Percentiles rank a stretch among this genome's conserved stretches.
phyloP scores from a whole-genome alignment of 768 basidiomycete genomes.

The Rhizopogon vinicolor region DNA sequence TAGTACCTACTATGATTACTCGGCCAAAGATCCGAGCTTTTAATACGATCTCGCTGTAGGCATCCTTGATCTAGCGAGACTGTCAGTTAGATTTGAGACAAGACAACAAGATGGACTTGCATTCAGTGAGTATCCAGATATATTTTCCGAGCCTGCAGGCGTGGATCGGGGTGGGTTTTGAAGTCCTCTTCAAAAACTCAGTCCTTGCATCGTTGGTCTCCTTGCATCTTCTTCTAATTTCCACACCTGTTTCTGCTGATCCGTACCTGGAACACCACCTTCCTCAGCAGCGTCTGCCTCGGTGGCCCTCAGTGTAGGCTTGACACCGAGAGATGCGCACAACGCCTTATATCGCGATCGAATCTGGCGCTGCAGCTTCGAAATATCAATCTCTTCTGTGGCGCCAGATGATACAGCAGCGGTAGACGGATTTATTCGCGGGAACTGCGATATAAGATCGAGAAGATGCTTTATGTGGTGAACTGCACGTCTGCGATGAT shows the following conservation, averaged over 20 bases:
- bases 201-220: constrained; percentile 3
- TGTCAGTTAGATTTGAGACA: not conserved
- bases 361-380: constrained; percentile 76
- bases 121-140: not conserved
- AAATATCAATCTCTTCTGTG: constrained; percentile 56
- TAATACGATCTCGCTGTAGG: not conserved
- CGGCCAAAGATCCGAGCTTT: not conserved
- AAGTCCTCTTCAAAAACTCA: constrained; percentile 9
- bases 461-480: constrained; percentile 70
- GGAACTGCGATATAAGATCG: constrained; percentile 70
- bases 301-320: constrained; percentile 36
- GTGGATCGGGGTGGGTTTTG: not conserved
- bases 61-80: not conserved
- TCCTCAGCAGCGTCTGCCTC: not conserved
- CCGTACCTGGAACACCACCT: constrained; percentile 1
- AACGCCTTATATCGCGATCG: constrained; percentile 83
- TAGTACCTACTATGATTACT: constrained; percentile 1
- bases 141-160: not conserved
- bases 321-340: constrained; percentile 76
- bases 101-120: not conserved
- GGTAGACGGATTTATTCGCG: constrained; percentile 63
- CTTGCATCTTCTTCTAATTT: constrained; percentile 2
- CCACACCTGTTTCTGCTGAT: not conserved
- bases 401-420: constrained; percentile 28
- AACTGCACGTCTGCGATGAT: constrained; percentile 43